Percentiles rank a stretch among this genome's conserved stretches.
These are phyloP conservation scores for Boletus fagicola DNA, from an alignment of 768 basidiomycete species.

Conservation along the genomic window DNA sequence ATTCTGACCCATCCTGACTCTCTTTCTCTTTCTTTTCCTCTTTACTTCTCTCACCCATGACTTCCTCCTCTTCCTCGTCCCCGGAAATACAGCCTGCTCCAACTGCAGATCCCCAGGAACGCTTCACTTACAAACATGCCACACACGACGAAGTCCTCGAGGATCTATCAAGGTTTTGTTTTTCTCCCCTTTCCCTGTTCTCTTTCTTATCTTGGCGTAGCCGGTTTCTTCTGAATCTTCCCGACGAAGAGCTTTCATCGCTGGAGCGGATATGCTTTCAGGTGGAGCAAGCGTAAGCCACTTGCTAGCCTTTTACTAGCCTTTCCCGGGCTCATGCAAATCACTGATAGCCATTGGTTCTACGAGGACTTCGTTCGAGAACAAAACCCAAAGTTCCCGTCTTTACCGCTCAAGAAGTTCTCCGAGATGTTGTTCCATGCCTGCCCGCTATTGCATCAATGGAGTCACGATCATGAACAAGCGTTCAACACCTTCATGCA, in stretches of 20 bases:
- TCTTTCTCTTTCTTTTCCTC: slow-evolving; percentile 32
- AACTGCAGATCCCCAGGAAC: slow-evolving; percentile 38
- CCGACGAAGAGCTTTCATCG: slow-evolving; percentile 86
- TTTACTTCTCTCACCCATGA: slow-evolving; percentile 45
- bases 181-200: slow-evolving; percentile 5
- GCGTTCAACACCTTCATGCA: slow-evolving; percentile 89
- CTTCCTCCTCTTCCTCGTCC: slow-evolving; percentile 76
- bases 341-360: slow-evolving; percentile 84
- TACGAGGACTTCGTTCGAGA: slow-evolving; percentile 99
- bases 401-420: slow-evolving; percentile 87
- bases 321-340: slow-evolving; percentile 14
- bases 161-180: slow-evolving; percentile 77
- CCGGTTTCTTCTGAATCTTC: slow-evolving; percentile 95
- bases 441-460: slow-evolving; percentile 79
- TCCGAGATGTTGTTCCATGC: slow-evolving; percentile 86
- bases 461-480: slow-evolving; percentile 81
- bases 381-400: slow-evolving; percentile 82
- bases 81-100: slow-evolving; percentile 63
- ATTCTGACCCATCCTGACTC: slow-evolving; percentile 28
- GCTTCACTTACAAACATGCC: slow-evolving; percentile 64
- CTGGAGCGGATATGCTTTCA: slow-evolving; percentile 97
- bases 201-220: slow-evolving; percentile 40
- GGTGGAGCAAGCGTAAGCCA: slow-evolving; percentile 94
- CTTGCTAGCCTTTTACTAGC: slow-evolving; percentile 6
- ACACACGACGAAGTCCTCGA: slow-evolving; percentile 85